These are phyloP conservation scores for Luzula sylvatica DNA, from an alignment of 176 grass and related monocot species.

Conservation along the genomic window DNA sequence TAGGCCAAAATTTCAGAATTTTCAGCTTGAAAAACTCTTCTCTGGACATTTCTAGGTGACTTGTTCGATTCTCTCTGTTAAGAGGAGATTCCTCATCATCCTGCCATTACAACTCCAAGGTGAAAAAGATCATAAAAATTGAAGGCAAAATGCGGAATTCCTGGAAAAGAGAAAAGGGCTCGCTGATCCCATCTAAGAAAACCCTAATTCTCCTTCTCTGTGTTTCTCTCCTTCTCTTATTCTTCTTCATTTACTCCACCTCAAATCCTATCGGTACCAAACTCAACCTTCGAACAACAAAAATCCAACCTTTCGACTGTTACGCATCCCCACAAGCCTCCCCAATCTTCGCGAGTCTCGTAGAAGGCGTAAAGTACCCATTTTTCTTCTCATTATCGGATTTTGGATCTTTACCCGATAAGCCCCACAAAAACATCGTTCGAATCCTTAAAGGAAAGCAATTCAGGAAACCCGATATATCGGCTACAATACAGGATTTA, in stretches of 20 bases:
- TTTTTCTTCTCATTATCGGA: slow-evolving; percentile 87
- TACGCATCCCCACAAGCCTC: slow-evolving; percentile 67
- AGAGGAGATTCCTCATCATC: too few relatives aligned
- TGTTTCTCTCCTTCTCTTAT: slow-evolving; percentile 31
- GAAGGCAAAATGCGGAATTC: slow-evolving; percentile 12
- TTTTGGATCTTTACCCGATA: slow-evolving; percentile 56
- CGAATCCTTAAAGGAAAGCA: slow-evolving; percentile 73
- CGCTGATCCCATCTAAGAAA: slow-evolving; percentile 6
- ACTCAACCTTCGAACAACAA: neutral
- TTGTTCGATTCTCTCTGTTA: too few relatives aligned
- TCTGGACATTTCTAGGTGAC: too few relatives aligned
- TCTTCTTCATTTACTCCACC: slow-evolving; percentile 42
- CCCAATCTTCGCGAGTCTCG: slow-evolving; percentile 72
- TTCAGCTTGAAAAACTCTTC: too few relatives aligned
- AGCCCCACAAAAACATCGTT: slow-evolving; percentile 69
- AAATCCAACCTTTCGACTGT: slow-evolving; percentile 56
- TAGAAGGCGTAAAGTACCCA: slow-evolving; percentile 64
- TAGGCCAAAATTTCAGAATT: too few relatives aligned
- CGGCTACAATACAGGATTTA: slow-evolving; percentile 53
- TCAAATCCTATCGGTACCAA: slow-evolving; percentile 10
- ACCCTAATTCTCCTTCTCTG: slow-evolving; percentile 10
- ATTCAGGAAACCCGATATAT: slow-evolving; percentile 84
- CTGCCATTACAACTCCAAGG: neutral
- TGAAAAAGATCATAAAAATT: neutral
- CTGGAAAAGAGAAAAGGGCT: slow-evolving; percentile 17